Evolutionary conservation across 2,329 filamentous ascomycete species (phyloP), one percentile per base, ranked within the genome.

Genomic region (Rutstroemia sp.): DNA sequence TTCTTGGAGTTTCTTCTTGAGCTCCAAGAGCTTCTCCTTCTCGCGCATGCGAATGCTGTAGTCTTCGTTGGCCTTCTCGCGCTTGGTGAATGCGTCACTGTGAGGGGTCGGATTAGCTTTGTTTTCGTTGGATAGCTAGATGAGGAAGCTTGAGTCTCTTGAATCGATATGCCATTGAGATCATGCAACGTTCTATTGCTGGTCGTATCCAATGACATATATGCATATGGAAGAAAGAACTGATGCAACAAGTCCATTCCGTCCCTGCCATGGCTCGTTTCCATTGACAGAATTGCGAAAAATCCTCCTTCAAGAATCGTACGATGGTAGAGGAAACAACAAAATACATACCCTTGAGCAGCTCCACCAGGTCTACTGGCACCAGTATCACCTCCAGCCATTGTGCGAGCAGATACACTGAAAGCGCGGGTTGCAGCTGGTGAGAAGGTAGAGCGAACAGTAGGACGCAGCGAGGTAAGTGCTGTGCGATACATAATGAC

Each of bases 71-170:
- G 92, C 92, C 71, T 86, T 82, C 76, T 99, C 94, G 67, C 94
- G 90, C 76, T 87, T 87, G 76, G 86, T 89, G 82, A 96, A 99
- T 57, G 89, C 84, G 71, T 99, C 92, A 66, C 92, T 95, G 64
- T 65, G 21, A 14, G 39, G 17, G 34, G 51, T 48, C 9, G n/a
- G 23, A 49, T 66, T 60, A 68, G 61, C 58, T 30, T 30, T 8
- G 27, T 12, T 30, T 30, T 30, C 27, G 8, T 30, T 30, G 23
- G 3, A 30, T 30, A 30, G 27, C 10, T 3, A 30, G 27, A 9
- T 30, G 10, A 30, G 10, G 10, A 30, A 12, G 8, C 27, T 30
- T 30, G 27, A 9, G 27, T 10, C 9, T 8, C 27, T 30, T 8
- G 3, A 30, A 30, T 8, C 3, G 8, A 30, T 30, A 3, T 30